These are phyloP conservation scores for Coemansia sp. DNA, from an alignment of 192 early-diverging fungal genomes.

Conservation along the genomic window DNA sequence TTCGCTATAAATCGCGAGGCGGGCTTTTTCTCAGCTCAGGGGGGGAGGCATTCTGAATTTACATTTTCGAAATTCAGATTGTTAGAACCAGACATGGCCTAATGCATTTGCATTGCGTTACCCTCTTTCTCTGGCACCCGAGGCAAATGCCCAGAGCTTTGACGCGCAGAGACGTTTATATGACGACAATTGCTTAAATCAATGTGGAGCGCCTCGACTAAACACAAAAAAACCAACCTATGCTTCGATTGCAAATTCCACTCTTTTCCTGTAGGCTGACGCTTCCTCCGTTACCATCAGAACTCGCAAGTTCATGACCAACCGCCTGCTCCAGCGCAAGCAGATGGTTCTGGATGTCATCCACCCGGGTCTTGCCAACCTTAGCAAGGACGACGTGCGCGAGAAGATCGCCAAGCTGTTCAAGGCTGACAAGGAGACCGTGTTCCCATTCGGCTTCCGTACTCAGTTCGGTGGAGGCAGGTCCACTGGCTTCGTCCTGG, in stretches of 20 bases:
- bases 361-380: conserved; percentile 91
- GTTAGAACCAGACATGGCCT: background rate
- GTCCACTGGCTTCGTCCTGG: conserved; percentile 87
- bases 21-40: background rate
- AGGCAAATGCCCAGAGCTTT: background rate
- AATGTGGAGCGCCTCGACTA: background rate
- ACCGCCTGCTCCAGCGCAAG: conserved; percentile 95
- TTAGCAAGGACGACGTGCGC: conserved; percentile 90
- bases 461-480: conserved; percentile 97
- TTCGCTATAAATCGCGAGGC: background rate
- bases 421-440: conserved; percentile 85
- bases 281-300: conserved; percentile 88
- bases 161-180: background rate
- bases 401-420: conserved; percentile 95
- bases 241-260: background rate
- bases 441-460: conserved; percentile 94
- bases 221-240: background rate
- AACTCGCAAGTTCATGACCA: conserved; percentile 99
- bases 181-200: background rate
- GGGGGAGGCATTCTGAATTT: background rate
- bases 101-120: background rate
- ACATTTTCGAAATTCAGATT: background rate
- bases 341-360: conserved; percentile 97
- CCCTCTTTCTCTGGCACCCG: background rate
- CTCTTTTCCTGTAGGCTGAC: conserved; percentile 65